phyloP scores from a whole-genome alignment of 2,329 filamentous ascomycete species.

The Ceratocystis cacaofunesta region DNA sequence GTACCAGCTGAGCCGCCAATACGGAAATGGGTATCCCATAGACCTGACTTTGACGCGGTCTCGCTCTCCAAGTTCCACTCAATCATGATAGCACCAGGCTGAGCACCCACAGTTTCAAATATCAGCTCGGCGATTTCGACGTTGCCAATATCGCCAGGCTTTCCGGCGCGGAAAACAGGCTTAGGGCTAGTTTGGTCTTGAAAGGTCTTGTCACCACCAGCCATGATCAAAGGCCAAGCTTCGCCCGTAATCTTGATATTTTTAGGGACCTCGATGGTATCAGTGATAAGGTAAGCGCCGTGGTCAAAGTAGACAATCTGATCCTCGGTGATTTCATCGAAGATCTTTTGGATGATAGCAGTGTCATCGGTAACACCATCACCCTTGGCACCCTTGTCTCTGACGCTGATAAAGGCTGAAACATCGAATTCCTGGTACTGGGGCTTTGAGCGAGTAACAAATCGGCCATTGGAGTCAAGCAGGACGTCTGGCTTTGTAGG shows the following conservation, averaged over 20 bases:
- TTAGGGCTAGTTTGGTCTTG: slow-evolving; percentile 58
- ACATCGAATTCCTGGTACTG: too few relatives aligned
- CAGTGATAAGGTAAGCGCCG: slow-evolving; percentile 55
- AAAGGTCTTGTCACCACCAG: slow-evolving; percentile 56
- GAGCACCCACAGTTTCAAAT: slow-evolving; percentile 67
- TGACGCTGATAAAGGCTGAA: too few relatives aligned
- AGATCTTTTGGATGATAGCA: slow-evolving; percentile 60
- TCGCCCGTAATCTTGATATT: slow-evolving; percentile 80
- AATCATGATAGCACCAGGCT: slow-evolving; percentile 77
- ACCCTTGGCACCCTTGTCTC: slow-evolving; percentile 57
- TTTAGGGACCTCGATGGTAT: slow-evolving; percentile 58
- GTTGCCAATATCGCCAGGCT: slow-evolving; percentile 57
- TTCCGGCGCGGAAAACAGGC: slow-evolving; percentile 73
- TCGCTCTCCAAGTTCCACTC: slow-evolving; percentile 72
- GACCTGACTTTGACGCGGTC: slow-evolving; percentile 53
- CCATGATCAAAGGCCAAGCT: slow-evolving; percentile 82
- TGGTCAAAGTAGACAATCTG: slow-evolving; percentile 62
- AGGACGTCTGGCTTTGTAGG: too few relatives aligned
- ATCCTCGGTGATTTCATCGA: slow-evolving; percentile 49
- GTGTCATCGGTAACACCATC: slow-evolving; percentile 84
- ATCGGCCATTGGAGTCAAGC: too few relatives aligned
- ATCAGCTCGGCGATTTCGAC: slow-evolving; percentile 84
- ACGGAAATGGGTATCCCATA: slow-evolving; percentile 96
- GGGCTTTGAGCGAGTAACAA: too few relatives aligned
- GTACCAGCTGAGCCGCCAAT: slow-evolving; percentile 79